These are phyloP conservation scores for Botrytis fabae DNA, from an alignment of 2,329 filamentous ascomycete genomes.

Conservation along the genomic window DNA sequence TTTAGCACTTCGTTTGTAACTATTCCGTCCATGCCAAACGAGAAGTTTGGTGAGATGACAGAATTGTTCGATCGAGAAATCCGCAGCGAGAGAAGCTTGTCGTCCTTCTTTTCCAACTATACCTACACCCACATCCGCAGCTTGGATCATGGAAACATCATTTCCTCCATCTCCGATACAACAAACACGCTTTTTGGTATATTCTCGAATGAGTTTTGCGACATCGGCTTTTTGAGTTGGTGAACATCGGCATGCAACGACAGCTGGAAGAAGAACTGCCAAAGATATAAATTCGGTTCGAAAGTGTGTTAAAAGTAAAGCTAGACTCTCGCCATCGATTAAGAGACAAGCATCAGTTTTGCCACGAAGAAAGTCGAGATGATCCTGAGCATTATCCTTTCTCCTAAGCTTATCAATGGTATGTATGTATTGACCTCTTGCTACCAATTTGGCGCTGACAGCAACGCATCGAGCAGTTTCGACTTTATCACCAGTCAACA, in stretches of 20 bases:
- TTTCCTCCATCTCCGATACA: conserved; percentile 98
- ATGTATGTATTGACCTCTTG: conserved; percentile 92
- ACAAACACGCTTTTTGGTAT: conserved; percentile 92
- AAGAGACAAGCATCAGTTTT: conserved; percentile 86
- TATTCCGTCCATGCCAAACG: conserved; percentile 98
- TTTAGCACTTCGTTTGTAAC: conserved; percentile 94
- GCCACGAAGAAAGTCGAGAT: conserved; percentile 82
- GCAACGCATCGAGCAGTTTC: conserved; percentile 97
- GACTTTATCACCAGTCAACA: conserved; percentile 98
- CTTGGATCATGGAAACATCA: conserved; percentile 99
- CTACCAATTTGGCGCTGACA: conserved; percentile 90
- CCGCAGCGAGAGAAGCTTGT: conserved; percentile 90
- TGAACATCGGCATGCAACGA: conserved; percentile 94
- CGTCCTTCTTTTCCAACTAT: conserved; percentile 98
- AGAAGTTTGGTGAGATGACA: conserved; percentile 91
- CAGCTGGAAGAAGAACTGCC: conserved; percentile 83
- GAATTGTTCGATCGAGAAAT: conserved; percentile 96
- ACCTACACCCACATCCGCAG: conserved; percentile 94
- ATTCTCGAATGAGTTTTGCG: conserved; percentile 82
- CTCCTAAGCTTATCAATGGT: conserved; percentile 83
- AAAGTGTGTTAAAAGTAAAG: conserved; percentile 80
- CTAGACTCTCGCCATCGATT: conserved; percentile 90
- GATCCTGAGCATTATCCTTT: conserved; percentile 81
- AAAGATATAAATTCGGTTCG: conserved; percentile 82
- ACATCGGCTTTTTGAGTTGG: conserved; percentile 97